phyloP scores from a whole-genome alignment of 2,329 filamentous ascomycete species.

The Aspergillus thermomutatus region DNA sequence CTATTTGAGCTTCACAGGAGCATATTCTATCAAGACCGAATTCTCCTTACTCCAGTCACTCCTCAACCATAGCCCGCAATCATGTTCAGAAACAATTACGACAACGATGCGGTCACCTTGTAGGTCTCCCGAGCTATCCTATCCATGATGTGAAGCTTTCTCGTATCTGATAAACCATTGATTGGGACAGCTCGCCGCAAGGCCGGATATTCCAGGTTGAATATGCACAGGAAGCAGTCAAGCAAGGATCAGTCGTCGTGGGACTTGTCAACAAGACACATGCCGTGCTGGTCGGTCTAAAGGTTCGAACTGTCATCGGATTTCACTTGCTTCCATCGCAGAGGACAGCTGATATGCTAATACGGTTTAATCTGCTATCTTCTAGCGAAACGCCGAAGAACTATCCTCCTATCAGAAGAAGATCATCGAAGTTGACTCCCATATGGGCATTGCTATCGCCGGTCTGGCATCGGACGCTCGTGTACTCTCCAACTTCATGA shows the following conservation, averaged over 20 bases:
- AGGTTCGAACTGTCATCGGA: conserved; percentile 57
- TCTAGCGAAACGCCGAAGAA: conserved; percentile 94
- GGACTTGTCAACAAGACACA: conserved; percentile 98
- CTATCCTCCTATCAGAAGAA: conserved; percentile 99
- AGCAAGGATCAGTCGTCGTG: conserved; percentile 97
- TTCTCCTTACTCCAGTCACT: conserved; percentile 3
- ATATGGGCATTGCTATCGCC: conserved; percentile 92
- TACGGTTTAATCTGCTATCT: conserved; percentile 9
- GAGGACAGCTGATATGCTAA: neutral
- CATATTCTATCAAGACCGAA: neutral
- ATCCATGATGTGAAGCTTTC: conserved; percentile 5
- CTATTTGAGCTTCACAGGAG: conserved; percentile 3
- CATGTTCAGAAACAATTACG: conserved; percentile 99
- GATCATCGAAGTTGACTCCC: conserved; percentile 92
- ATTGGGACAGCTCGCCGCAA: conserved; percentile 76
- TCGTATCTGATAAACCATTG: conserved; percentile 4
- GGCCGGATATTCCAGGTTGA: conserved; percentile 99
- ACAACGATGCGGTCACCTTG: conserved; percentile 99
- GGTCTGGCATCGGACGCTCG: conserved; percentile 96
- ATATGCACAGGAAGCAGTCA: conserved; percentile 97
- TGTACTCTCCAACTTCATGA: conserved; percentile 99
- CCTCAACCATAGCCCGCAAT: conserved; percentile 9
- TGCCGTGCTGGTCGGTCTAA: conserved; percentile 90
- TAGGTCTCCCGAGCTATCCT: conserved; percentile 50
- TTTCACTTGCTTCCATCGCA: neutral